Evolutionary conservation across 2,329 filamentous ascomycete genomes (phyloP).

Genomic region (Aureobasidium namibiae): DNA sequence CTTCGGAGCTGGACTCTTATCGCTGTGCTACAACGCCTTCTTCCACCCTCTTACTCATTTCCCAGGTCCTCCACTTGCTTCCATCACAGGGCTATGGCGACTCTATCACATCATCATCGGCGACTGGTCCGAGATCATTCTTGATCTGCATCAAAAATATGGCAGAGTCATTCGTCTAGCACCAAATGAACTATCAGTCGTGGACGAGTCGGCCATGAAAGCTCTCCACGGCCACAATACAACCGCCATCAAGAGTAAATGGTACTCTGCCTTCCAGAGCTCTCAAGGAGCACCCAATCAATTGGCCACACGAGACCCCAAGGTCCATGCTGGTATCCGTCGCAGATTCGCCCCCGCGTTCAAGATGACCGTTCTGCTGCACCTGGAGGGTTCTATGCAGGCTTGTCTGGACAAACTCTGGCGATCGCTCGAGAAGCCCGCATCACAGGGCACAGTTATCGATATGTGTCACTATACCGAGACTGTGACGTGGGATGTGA

Average conservation of each 20-base stretch:
- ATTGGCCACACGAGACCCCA: not conserved
- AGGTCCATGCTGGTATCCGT: not conserved
- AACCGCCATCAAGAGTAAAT: conserved; percentile 27
- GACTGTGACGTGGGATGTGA: conserved; percentile 19
- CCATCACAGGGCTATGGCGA: conserved; percentile 5
- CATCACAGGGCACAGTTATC: conserved; percentile 18
- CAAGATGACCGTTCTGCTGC: conserved; percentile 33
- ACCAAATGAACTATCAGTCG: conserved; percentile 33
- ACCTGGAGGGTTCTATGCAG: conserved; percentile 30
- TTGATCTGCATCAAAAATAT: conserved; percentile 29
- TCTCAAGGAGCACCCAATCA: not conserved
- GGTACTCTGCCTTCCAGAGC: conserved; percentile 6
- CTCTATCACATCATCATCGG: not conserved
- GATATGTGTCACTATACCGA: conserved; percentile 16
- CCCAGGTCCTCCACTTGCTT: conserved; percentile 10
- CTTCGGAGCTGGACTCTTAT: not conserved
- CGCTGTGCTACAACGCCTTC: conserved; percentile 5
- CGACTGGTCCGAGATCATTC: conserved; percentile 22
- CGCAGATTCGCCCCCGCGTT: conserved; percentile 27
- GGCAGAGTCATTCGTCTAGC: conserved; percentile 32
- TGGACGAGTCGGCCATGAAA: conserved; percentile 20
- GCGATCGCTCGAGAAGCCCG: conserved; percentile 3
- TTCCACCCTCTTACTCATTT: conserved; percentile 10
- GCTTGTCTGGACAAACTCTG: conserved; percentile 28
- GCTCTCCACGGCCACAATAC: conserved; percentile 25